Percentiles rank a stretch among this genome's conserved stretches.
phyloP scores from a whole-genome alignment of 2,329 filamentous ascomycete species.

The Leptographium radiaticola region DNA sequence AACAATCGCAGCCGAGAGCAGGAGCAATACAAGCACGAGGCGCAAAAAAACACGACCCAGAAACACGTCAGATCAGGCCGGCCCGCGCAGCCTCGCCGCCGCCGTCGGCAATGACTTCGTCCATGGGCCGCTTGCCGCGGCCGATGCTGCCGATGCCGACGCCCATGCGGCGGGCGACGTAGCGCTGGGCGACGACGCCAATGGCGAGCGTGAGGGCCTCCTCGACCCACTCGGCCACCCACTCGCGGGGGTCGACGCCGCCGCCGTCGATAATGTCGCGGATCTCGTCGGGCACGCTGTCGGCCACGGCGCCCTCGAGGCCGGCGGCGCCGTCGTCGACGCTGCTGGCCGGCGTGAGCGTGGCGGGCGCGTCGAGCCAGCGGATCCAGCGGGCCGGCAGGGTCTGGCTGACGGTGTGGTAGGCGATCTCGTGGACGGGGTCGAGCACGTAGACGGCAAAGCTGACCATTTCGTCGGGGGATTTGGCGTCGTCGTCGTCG shows the following conservation, averaged over 20 bases:
- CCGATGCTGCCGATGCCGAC: constrained; percentile 67
- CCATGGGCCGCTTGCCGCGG: constrained; percentile 46
- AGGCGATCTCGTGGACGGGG: constrained; percentile 82
- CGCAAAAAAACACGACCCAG: neutral
- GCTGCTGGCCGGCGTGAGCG: constrained; percentile 39
- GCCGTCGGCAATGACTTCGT: constrained; percentile 41
- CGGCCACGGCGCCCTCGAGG: constrained; percentile 20
- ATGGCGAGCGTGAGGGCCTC: constrained; percentile 66
- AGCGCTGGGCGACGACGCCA: constrained; percentile 83
- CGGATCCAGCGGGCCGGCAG: constrained; percentile 76
- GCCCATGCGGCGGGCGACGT: constrained; percentile 90
- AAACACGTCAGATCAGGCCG: constrained; percentile 30
- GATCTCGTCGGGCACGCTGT: constrained; percentile 66
- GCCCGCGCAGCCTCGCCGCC: constrained; percentile 47
- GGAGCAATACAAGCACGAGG: neutral
- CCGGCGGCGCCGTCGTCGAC: constrained; percentile 5
- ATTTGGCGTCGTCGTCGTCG: constrained; percentile 36
- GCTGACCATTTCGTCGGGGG: constrained; percentile 45
- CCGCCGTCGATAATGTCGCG: constrained; percentile 64
- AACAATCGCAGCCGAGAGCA: neutral
- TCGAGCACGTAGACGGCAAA: constrained; percentile 77
- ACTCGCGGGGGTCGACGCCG: constrained; percentile 83
- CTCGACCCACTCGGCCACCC: constrained; percentile 96
- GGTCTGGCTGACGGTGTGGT: constrained; percentile 68
- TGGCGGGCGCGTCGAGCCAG: constrained; percentile 73